Percentiles rank a stretch among this genome's conserved stretches.
Evolutionary conservation across 2,329 filamentous ascomycete species (phyloP).

Genomic region (Neocatenulostroma microsporum): DNA sequence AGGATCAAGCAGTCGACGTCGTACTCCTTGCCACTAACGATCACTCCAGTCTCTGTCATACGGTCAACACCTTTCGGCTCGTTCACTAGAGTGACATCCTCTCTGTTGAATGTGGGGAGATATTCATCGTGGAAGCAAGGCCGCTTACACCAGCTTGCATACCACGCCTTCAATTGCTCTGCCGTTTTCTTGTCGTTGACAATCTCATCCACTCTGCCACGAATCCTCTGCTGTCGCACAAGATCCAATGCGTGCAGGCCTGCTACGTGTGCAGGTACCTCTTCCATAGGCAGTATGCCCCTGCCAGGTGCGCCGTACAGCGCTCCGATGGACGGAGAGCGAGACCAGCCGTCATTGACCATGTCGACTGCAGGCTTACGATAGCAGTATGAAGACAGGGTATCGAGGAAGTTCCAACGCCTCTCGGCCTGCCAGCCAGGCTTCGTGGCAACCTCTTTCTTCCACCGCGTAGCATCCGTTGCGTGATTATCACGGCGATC

Average conservation of each 20-base stretch:
- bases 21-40: slow-evolving; percentile 43
- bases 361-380: slow-evolving; percentile 36
- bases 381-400: slow-evolving; percentile 31
- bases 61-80: slow-evolving; percentile 48
- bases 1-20: slow-evolving; percentile 42
- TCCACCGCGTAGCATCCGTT: slow-evolving; percentile 40
- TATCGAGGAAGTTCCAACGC: slow-evolving; percentile 41
- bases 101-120: slow-evolving; percentile 50
- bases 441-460: slow-evolving; percentile 24
- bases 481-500: slow-evolving; percentile 28
- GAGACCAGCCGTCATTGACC: slow-evolving; percentile 47
- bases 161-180: slow-evolving; percentile 48
- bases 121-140: slow-evolving; percentile 54
- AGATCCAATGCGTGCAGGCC: slow-evolving; percentile 38
- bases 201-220: slow-evolving; percentile 40
- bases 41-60: slow-evolving; percentile 41
- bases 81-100: slow-evolving; percentile 54
- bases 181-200: slow-evolving; percentile 49
- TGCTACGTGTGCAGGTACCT: slow-evolving; percentile 32
- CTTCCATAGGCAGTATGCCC: slow-evolving; percentile 30
- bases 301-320: no score
- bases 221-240: slow-evolving; percentile 37
- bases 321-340: no score
- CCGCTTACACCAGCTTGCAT: slow-evolving; percentile 60
- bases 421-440: slow-evolving; percentile 46